A percentile compares a stretch with the other conserved stretches of the same genome.
Evolutionary conservation across 2,329 filamentous ascomycete species (phyloP).

Genomic region (Pseudogymnoascus sp.): DNA sequence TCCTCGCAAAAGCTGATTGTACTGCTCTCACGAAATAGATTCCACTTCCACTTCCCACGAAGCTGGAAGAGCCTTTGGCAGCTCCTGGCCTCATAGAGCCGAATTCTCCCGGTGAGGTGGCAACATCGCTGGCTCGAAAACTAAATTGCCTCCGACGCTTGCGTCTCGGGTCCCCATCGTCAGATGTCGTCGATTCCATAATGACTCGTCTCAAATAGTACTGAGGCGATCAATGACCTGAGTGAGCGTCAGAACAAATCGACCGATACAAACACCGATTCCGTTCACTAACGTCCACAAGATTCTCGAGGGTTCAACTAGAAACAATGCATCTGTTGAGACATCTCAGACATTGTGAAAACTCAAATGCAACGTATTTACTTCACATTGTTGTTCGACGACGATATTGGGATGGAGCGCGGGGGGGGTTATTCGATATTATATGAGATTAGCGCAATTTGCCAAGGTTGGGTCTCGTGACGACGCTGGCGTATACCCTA

Average conservation of each 20-base stretch:
- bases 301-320: background rate
- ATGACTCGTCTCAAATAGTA: background rate
- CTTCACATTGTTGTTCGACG: background rate
- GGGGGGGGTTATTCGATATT: background rate
- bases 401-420: background rate
- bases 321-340: background rate
- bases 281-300: background rate
- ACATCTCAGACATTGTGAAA: background rate
- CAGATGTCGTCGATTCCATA: background rate
- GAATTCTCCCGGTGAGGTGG: slow-evolving; percentile 29
- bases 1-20: slow-evolving; percentile 39
- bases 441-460: background rate
- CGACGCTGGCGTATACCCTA: background rate
- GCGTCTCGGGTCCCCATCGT: background rate
- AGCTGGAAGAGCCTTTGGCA: slow-evolving; percentile 41
- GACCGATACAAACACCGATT: background rate
- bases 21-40: slow-evolving; percentile 53
- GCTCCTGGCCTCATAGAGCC: slow-evolving; percentile 44
- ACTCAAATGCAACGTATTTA: background rate
- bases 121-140: background rate
- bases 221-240: background rate
- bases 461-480: background rate
- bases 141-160: background rate
- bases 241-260: background rate
- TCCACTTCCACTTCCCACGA: slow-evolving; percentile 50